Base-by-base conservation (phyloP, 1,139 yeast species). In the Scheffersomyces illinoinensis region DNA sequence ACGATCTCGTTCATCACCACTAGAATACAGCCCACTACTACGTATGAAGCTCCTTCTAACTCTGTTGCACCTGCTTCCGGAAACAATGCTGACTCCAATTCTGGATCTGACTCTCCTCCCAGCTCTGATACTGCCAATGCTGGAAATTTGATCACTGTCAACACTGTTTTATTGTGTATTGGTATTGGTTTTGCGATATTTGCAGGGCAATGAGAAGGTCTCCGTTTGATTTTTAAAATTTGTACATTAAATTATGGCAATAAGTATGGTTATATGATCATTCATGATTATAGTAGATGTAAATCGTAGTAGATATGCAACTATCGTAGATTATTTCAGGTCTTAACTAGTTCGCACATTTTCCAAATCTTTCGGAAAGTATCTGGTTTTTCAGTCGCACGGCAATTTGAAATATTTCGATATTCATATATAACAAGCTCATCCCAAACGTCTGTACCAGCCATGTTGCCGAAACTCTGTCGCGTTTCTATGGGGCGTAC, bases 1-100 rank as follows among this genome's bases (percentile, higher is more conserved):
- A 53, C 62, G n/a, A 54, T 66, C 50, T 46, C 64, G 2, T 65
- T 65, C 52, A 52, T 65, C 26, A 64, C 68, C 19, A 55, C 60
- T 33, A 58, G 65, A 52, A 53, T 53, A 48, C 17, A 7, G 18
- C 51, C 51, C 14, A 48, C 51, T n/a, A 48, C 51, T 21, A 48
- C 51, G 14, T 20, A 24, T 14, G 51, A 48, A 12, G 26, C 26
- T 48, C 26, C 51, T 20, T 21, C 51, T 48, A 33, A 33, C 43
- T 21, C 51, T 48, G 49, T 19, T n/a, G 21, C 51, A 14, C 12
- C 24, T 20, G 51, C 51, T 47, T 47, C 50, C 17, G 17, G 21
- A 47, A 20, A 20, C 19, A 47, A 21, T 5, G 50, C 17, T 47
- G 21, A 14, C 21, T 24, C 57, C 2, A 52, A 24, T 21, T 18